These are phyloP conservation scores for Metschnikowia baotianmanensis DNA, from an alignment of 805 yeast species.

Conservation along the genomic window DNA sequence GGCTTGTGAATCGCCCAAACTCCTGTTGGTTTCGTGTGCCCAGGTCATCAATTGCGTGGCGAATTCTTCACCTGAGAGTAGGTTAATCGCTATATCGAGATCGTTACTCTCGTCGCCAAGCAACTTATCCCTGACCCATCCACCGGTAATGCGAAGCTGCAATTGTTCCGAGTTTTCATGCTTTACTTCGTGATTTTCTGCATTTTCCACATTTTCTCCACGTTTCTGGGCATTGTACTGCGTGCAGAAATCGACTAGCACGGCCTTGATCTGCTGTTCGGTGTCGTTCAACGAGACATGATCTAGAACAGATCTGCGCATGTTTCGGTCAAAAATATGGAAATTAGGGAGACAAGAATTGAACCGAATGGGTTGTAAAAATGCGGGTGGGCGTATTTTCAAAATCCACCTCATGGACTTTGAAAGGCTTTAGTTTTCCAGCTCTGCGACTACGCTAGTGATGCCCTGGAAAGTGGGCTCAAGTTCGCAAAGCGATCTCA, in stretches of 20 bases:
- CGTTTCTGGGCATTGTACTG: constrained; percentile 31
- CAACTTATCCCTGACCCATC: constrained; percentile 96
- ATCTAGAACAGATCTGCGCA: constrained; percentile 4
- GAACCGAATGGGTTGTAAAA: neutral
- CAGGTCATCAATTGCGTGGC: constrained; percentile 64
- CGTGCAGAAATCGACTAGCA: constrained; percentile 42
- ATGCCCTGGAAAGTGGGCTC: too few species aligned
- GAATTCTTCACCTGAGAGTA: constrained; percentile 80
- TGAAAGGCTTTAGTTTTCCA: neutral
- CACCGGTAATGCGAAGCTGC: constrained; percentile 85
- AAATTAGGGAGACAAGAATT: neutral
- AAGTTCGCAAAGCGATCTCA: too few species aligned
- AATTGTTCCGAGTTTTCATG: constrained; percentile 23
- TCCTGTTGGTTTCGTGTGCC: constrained; percentile 27
- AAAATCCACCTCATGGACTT: neutral
- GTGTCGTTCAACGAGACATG: constrained; percentile 35
- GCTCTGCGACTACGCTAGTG: too few species aligned
- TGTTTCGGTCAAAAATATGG: neutral
- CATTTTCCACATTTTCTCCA: neutral
- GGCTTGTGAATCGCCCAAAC: constrained; percentile 23
- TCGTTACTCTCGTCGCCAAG: constrained; percentile 80
- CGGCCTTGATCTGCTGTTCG: constrained; percentile 39
- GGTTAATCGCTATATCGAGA: constrained; percentile 87
- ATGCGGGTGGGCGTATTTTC: neutral
- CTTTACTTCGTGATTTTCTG: neutral